phyloP scores from a whole-genome alignment of 2,329 filamentous ascomycete genomes.

The Fusarium sp. region DNA sequence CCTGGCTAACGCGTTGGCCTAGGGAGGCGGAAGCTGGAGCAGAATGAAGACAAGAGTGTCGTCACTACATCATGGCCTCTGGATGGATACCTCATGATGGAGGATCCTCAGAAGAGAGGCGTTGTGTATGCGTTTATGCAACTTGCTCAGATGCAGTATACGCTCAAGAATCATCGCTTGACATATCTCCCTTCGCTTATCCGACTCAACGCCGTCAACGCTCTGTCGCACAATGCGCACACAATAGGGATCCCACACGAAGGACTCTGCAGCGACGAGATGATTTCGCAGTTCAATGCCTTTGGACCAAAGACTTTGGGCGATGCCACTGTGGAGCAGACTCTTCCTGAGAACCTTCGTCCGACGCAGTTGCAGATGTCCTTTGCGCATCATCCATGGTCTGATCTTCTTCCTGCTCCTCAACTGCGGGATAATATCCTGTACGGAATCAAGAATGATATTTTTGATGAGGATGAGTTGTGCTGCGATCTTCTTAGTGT shows the following conservation, averaged over 20 bases:
- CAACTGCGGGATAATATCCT: constrained; percentile 37
- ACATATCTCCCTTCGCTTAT: constrained; percentile 32
- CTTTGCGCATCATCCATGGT: constrained; percentile 38
- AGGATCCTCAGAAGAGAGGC: constrained; percentile 14
- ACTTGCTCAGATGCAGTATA: constrained; percentile 31
- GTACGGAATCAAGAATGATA: constrained; percentile 7
- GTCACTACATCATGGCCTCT: not conserved
- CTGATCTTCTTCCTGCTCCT: constrained; percentile 36
- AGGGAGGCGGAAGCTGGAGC: constrained; percentile 32
- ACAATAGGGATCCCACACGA: constrained; percentile 27
- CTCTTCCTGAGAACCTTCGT: constrained; percentile 9
- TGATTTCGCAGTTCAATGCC: constrained; percentile 35
- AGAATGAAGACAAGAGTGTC: constrained; percentile 4
- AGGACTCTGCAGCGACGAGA: constrained; percentile 31
- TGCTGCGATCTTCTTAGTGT: constrained; percentile 34
- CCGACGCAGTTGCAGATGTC: constrained; percentile 31
- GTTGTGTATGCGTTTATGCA: constrained; percentile 35
- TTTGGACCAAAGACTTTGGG: not conserved
- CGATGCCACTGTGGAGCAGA: not conserved
- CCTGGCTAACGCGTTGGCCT: not conserved
- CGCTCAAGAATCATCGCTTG: constrained; percentile 22
- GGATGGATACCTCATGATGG: constrained; percentile 10
- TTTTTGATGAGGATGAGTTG: constrained; percentile 36
- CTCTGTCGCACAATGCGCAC: constrained; percentile 29
- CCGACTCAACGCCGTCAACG: constrained; percentile 38